phyloP scores from a whole-genome alignment of 2,329 filamentous ascomycete species.

The Fusarium keratoplasticum region DNA sequence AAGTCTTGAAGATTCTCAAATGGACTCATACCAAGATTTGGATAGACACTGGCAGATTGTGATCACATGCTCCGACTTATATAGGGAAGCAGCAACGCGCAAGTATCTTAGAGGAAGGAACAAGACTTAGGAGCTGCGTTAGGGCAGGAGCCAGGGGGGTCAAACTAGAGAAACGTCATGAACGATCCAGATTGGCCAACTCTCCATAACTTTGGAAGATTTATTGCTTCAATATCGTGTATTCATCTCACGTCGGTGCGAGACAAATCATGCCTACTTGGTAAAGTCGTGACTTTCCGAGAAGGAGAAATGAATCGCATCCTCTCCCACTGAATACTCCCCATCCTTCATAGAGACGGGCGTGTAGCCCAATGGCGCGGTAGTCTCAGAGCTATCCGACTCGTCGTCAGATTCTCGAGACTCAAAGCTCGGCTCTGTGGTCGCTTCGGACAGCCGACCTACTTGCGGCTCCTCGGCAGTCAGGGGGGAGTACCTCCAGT shows the following conservation, averaged over 20 bases:
- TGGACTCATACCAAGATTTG: background rate
- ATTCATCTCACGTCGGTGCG: background rate
- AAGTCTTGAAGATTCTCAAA: background rate
- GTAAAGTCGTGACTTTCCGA: background rate
- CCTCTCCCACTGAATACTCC: background rate
- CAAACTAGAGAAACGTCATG: background rate
- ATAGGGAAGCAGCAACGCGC: background rate
- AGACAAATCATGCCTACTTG: background rate
- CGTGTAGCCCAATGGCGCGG: background rate
- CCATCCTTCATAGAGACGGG: background rate
- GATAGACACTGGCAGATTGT: background rate
- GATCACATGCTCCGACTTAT: background rate
- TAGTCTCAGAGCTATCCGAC: background rate
- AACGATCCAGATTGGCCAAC: background rate
- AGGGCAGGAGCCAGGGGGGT: background rate
- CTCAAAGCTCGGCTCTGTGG: background rate
- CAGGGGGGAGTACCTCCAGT: constrained; percentile 16
- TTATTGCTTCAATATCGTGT: background rate
- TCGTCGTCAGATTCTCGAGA: background rate
- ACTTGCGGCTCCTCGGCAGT: background rate
- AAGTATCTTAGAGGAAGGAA: background rate
- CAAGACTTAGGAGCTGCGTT: background rate
- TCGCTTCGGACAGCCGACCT: background rate
- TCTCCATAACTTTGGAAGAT: background rate
- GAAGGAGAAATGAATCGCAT: background rate